phyloP scores from a whole-genome alignment of 108 stramenopile genomes.

The Skeletonema marinoi region DNA sequence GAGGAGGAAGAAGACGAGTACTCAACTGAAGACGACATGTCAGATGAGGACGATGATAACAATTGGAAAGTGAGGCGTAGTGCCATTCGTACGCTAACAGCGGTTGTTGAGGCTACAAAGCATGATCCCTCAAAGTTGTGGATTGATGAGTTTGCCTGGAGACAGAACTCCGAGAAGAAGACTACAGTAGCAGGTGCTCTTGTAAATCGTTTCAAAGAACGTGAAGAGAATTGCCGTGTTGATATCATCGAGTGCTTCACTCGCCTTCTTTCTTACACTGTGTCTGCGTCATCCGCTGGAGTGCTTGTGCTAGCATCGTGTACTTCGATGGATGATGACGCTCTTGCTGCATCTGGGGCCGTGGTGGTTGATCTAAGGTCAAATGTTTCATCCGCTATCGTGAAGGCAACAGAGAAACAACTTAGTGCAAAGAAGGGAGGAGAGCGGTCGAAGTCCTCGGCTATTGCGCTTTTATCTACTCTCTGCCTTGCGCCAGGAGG shows the following conservation, averaged over 20 bases:
- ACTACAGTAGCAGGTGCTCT: conserved; percentile 76
- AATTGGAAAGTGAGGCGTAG: conserved; percentile 96
- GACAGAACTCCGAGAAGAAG: conserved; percentile 51
- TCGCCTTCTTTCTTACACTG: conserved; percentile 73
- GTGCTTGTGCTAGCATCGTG: conserved; percentile 43
- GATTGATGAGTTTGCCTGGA: conserved; percentile 62
- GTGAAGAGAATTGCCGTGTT: conserved; percentile 98
- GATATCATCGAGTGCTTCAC: conserved; percentile 91
- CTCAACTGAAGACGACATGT: conserved; percentile 74
- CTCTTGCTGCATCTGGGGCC: conserved; percentile 23
- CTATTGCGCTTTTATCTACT: conserved; percentile 69
- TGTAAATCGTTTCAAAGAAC: conserved; percentile 92
- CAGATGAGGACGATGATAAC: conserved; percentile 94
- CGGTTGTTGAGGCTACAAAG: conserved; percentile 68
- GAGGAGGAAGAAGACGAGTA: conserved; percentile 77
- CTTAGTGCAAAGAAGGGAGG: conserved; percentile 82
- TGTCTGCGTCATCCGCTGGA: conserved; percentile 48
- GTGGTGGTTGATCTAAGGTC: conserved; percentile 67
- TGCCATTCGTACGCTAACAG: conserved; percentile 77
- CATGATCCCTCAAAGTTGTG: conserved; percentile 78
- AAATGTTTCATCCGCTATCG: conserved; percentile 64
- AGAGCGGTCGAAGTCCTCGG: conserved; percentile 81
- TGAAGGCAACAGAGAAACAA: conserved; percentile 80
- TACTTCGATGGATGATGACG: conserved; percentile 48
- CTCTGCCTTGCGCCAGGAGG: conserved; percentile 79